Base-by-base conservation (phyloP, 306 rosid genomes). In the Ziziphus jujuba region DNA sequence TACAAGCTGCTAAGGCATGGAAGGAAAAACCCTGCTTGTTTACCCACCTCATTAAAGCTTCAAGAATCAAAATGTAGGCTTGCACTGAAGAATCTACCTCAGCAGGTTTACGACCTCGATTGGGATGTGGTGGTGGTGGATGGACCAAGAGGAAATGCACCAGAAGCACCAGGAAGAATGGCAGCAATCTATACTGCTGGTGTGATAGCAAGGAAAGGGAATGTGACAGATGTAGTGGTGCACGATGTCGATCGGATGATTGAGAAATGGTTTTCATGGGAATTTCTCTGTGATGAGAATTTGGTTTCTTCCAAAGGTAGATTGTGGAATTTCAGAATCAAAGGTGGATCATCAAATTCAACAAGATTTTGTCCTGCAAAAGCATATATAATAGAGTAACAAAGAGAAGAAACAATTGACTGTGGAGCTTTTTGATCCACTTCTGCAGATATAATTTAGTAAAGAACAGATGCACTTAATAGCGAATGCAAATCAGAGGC, bases 221-320 rank as follows among this genome's bases (percentile, higher is more conserved):
- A 84, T 33, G 38, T 19, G 70, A 88, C 95, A 0, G 78, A 86
- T 51, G 95, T 90, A 34, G 75, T 83, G 31, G 89, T 93, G 57
- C 96, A 93, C 69, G 90, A 93, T 61, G 84, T 80, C 19, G 79
- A 93, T 78, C 87, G 97, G 38, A 84, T 59, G 75, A 75, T 93
- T 23, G 97, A 93, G 79, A 90, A 85, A 81, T 88, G 98, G 97
- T 93, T 86, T 81, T 93, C 96, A 51, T 84, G 90, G 97, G 98
- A 93, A 79, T 86, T 93, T 63, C 86, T 93, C 19, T 86, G 98
- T 72, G 87, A 88, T 67, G 93, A 86, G 82, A 93, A 93, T 83
- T 71, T 93, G 61, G 74, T 84, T 62, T 72, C 90, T 75, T 86
- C 96, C 34, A 88, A 80, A 83, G 96, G 90, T 61, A 90, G 80